Conservation (phyloP, 129 eudicot species). For the Flaveria bidentis region DNA sequence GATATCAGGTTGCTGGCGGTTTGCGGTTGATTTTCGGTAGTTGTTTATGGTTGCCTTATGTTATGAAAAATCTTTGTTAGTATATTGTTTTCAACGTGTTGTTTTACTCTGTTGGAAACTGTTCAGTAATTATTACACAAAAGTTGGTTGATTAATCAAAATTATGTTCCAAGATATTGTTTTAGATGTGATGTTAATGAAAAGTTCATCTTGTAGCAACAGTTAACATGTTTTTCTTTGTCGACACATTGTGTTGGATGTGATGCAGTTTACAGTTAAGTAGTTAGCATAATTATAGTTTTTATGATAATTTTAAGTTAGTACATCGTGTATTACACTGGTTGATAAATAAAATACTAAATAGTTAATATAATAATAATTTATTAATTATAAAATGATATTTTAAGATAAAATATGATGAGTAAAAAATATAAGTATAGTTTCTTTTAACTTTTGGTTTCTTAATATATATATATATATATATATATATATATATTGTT, state of each 20-base stretch:
- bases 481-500: too few species aligned
- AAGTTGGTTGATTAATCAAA: conserved; percentile 3
- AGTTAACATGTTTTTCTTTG: not conserved
- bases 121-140: conserved; percentile 11
- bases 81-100: conserved; percentile 35
- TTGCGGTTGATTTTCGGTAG: conserved; percentile 11
- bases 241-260: not conserved
- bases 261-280: too few species aligned
- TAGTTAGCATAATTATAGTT: too few species aligned
- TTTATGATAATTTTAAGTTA: too few species aligned
- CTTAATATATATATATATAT: too few species aligned
- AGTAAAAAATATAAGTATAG: too few species aligned
- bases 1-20: conserved; percentile 28
- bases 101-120: conserved; percentile 26
- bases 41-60: not conserved
- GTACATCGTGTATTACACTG: too few species aligned
- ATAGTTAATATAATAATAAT: too few species aligned
- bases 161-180: not conserved
- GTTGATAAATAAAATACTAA: too few species aligned
- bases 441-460: too few species aligned
- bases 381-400: too few species aligned
- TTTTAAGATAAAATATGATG: too few species aligned
- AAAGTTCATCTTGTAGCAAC: not conserved
- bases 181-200: conserved; percentile 20
- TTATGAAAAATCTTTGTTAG: conserved; percentile 18